Conservation (phyloP, 2,329 filamentous ascomycete genomes). For the Periglandula ipomoeae region DNA sequence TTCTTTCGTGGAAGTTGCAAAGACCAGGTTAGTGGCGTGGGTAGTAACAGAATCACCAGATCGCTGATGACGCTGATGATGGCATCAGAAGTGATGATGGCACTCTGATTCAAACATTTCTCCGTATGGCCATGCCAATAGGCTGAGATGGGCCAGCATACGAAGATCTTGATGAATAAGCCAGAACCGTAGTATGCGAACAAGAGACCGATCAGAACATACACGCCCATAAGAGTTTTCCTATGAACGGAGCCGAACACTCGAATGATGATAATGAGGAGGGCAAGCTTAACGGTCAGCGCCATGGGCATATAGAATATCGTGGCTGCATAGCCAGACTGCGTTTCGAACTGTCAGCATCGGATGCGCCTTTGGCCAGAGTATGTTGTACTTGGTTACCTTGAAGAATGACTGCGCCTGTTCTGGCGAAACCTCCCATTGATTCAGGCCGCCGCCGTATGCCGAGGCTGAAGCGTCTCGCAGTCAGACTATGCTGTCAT, state of each 20-base stretch:
- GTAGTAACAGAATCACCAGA: slow-evolving; percentile 20
- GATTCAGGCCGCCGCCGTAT: slow-evolving; percentile 27
- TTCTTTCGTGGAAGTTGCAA: slow-evolving; percentile 20
- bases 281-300: slow-evolving; percentile 31
- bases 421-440: slow-evolving; percentile 20
- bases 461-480: slow-evolving; percentile 11
- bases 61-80: slow-evolving; percentile 23
- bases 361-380: too few species aligned
- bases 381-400: too few species aligned
- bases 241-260: slow-evolving; percentile 31
- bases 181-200: slow-evolving; percentile 30
- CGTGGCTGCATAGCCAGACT: slow-evolving; percentile 33
- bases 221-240: slow-evolving; percentile 28
- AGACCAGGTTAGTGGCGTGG: slow-evolving; percentile 22
- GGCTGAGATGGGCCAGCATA: slow-evolving; percentile 30
- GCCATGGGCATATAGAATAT: slow-evolving; percentile 37
- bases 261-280: slow-evolving; percentile 32
- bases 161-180: slow-evolving; percentile 31
- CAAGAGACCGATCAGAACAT: slow-evolving; percentile 27
- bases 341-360: background rate
- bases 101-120: slow-evolving; percentile 26
- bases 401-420: slow-evolving; percentile 25
- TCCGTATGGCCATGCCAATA: slow-evolving; percentile 26
- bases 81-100: slow-evolving; percentile 22
- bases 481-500: background rate